Evolutionary conservation across 805 yeast species (phyloP), one percentile per base, ranked within the genome.

Genomic region (Candida silvicultrix): DNA sequence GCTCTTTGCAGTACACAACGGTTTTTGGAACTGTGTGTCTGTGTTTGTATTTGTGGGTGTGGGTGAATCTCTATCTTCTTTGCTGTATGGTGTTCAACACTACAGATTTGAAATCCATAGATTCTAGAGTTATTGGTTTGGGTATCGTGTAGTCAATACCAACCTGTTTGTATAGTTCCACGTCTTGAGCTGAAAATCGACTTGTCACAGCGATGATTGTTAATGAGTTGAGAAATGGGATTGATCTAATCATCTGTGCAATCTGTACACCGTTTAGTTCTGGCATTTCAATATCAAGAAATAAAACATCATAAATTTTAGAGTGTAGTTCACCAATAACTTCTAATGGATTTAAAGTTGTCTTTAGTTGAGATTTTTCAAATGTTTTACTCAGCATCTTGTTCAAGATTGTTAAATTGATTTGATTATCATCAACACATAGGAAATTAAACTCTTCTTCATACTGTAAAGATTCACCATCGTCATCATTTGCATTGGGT

Each of bases 221-320:
- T 40, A 64, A 49, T 3, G 52, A 37, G 40, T 61, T 56, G 19
- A 37, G 12, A 15, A 22, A 22, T 21, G 43, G 23, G 20, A 41
- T 15, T 20, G 43, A 29, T 42, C 61, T 43, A 2, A 62, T 50
- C 18, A 41, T 42, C 22, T 45, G 48, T n/a, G 71, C 66, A 20
- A 71, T 58, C 19, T 70, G 70, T 7, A 67, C 56, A 12, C 76
- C 76, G 18, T 66, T 56, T 18, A 71, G 58, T 12, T 51, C 54
- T 5, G 76, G 76, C 76, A 71, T 71, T 48, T 71, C 76, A 29
- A 71, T 71, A 50, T 71, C 76, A 37, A 71, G 56, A 44, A 71
- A 71, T 8, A 69, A 58, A 29, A 65, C 52, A 46, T 69, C 69
- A 43, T 56, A 67, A 16, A 39, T 35, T 25, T 51, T 47, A 2